These are phyloP conservation scores for Aquilaria malaccensis DNA, from an alignment of 345 rosid species.

Conservation along the genomic window DNA sequence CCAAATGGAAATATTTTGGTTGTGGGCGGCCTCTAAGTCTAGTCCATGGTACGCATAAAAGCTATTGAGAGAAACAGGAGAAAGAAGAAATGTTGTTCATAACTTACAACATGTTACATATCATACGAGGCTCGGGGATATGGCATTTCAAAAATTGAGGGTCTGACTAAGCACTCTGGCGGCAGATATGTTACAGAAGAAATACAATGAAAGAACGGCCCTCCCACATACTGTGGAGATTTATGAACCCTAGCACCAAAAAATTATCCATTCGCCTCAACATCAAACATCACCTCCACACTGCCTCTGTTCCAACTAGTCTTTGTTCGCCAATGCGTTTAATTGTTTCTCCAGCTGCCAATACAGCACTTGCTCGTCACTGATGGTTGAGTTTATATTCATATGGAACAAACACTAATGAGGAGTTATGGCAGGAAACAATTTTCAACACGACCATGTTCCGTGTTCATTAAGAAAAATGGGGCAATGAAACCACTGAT, in stretches of 20 bases:
- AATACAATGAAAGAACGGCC: conserved; percentile 18
- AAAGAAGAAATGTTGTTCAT: conserved; percentile 10
- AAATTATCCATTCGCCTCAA: conserved; percentile 1
- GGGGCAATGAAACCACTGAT: no score
- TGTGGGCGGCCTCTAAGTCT: no score
- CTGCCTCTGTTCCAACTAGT: conserved; percentile 28
- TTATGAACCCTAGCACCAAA: conserved; percentile 4
- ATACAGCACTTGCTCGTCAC: background rate
- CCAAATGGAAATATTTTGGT: background rate
- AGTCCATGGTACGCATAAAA: background rate
- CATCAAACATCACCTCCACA: conserved; percentile 4
- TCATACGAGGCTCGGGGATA: conserved; percentile 22
- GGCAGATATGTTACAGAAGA: conserved; percentile 30
- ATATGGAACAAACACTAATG: no score
- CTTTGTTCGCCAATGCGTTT: conserved; percentile 33
- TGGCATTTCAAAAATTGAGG: conserved; percentile 45
- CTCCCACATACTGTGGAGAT: conserved; percentile 7
- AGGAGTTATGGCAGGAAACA: no score
- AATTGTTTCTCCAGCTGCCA: conserved; percentile 73
- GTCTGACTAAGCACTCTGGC: conserved; percentile 16
- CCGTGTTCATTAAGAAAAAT: no score
- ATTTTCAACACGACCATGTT: no score
- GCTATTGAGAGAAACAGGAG: background rate
- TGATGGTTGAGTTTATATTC: no score
- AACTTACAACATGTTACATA: conserved; percentile 30